A percentile compares a stretch with the other conserved stretches of the same genome.
phyloP scores from a whole-genome alignment of 2,329 filamentous ascomycete species.

The Ascochyta fabae region DNA sequence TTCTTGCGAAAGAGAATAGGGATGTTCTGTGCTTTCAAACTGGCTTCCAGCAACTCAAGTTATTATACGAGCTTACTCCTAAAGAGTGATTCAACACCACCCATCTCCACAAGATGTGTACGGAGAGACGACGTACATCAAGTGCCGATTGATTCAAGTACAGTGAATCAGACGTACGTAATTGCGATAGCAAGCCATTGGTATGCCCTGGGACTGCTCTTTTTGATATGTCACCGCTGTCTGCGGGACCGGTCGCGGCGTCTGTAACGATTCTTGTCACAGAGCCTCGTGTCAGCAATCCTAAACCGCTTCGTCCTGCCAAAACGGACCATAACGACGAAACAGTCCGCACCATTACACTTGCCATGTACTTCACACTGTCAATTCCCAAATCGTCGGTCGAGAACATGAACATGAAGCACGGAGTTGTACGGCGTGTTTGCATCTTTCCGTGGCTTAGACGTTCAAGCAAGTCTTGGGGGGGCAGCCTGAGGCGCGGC shows the following conservation, averaged over 20 bases:
- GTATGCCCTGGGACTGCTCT: neutral
- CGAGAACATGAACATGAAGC: conserved; percentile 3
- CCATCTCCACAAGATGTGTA: neutral
- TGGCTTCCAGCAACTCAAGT: conserved; percentile 18
- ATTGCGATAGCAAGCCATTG: neutral
- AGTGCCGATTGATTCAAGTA: neutral
- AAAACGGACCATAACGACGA: neutral
- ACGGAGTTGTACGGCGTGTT: conserved; percentile 10
- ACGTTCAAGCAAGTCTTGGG: conserved; percentile 25
- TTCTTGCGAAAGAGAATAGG: conserved; percentile 22
- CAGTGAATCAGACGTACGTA: neutral
- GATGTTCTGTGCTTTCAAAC: conserved; percentile 25
- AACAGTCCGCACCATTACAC: neutral
- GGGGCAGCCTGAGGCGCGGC: conserved; percentile 23
- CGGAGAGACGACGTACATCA: neutral
- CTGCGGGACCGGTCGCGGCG: conserved; percentile 3
- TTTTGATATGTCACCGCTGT: neutral
- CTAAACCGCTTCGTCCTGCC: conserved; percentile 4
- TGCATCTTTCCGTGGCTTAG: conserved; percentile 23
- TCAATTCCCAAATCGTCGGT: neutral
- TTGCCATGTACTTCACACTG: neutral
- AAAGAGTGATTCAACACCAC: neutral
- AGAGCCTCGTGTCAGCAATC: conserved; percentile 9
- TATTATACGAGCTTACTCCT: conserved; percentile 13
- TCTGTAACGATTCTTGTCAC: conserved; percentile 2